A percentile compares a stretch with the other conserved stretches of the same genome.
Evolutionary conservation across 1,139 yeast genomes (phyloP).

Genomic region (Sugiyamaella pinicola): DNA sequence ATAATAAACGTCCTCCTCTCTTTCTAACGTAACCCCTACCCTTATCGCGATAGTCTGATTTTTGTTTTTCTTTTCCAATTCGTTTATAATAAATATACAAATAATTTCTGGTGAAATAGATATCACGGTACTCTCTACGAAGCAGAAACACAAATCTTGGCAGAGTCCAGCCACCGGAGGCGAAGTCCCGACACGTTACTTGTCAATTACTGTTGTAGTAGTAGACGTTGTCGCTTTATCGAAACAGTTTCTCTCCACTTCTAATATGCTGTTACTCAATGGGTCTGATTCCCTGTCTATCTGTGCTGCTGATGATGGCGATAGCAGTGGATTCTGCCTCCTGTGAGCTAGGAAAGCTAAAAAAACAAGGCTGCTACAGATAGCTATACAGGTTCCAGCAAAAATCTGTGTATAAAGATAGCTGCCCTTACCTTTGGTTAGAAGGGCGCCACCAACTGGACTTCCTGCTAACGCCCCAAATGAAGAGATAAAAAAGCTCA

Average conservation of each 20-base stretch:
- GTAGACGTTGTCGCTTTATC: not conserved
- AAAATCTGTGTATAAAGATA: slow-evolving; percentile 31
- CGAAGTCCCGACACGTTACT: no score
- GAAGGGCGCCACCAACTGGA: slow-evolving; percentile 56
- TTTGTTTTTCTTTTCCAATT: no score
- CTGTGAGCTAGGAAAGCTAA: slow-evolving; percentile 49
- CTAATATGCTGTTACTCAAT: not conserved
- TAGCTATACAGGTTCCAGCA: slow-evolving; percentile 25
- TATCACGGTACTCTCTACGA: no score
- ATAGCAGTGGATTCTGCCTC: not conserved
- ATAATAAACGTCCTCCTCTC: not conserved
- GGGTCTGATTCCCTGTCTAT: slow-evolving; percentile 2
- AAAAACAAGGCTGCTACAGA: slow-evolving; percentile 55
- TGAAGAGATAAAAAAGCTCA: slow-evolving; percentile 56
- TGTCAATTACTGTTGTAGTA: not conserved
- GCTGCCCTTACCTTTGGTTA: slow-evolving; percentile 27
- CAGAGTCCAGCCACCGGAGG: no score
- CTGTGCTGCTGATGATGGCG: no score
- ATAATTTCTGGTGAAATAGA: no score
- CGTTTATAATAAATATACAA: no score
- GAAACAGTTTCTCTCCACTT: not conserved
- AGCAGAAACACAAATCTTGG: no score
- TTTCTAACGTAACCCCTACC: slow-evolving; percentile 6
- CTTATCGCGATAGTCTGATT: slow-evolving; percentile 5
- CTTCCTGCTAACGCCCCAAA: slow-evolving; percentile 57